Conservation (phyloP, 2,329 filamentous ascomycete species). For the Colletotrichum navitas region DNA sequence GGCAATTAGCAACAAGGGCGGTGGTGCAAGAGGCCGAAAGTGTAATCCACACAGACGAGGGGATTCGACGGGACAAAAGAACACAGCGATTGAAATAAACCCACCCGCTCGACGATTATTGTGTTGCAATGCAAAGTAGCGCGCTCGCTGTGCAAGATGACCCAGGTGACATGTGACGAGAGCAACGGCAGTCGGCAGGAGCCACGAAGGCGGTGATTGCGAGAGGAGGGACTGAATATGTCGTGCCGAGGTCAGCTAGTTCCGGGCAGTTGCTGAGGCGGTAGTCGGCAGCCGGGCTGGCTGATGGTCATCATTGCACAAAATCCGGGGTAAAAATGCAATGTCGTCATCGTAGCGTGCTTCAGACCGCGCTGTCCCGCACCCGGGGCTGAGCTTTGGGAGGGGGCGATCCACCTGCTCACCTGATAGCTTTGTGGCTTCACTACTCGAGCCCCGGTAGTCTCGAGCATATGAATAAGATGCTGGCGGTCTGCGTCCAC, state of each 20-base stretch:
- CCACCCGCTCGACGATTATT: background rate
- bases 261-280: conserved; percentile 7
- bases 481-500: background rate
- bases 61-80: no score
- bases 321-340: conserved; percentile 20
- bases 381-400: conserved; percentile 1
- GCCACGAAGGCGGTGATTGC: background rate
- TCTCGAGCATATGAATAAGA: background rate
- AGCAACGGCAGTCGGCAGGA: background rate
- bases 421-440: conserved; percentile 5
- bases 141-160: background rate
- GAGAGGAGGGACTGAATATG: background rate
- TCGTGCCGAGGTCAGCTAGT: conserved; percentile 18
- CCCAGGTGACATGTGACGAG: background rate
- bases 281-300: background rate
- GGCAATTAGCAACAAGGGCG: background rate
- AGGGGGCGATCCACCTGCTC: background rate
- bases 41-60: background rate
- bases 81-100: background rate
- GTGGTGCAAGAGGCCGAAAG: background rate
- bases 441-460: background rate
- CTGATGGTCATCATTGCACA: background rate
- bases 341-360: conserved; percentile 19
- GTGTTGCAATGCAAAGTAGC: background rate
- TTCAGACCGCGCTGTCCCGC: conserved; percentile 3